Evolutionary conservation across 2,329 filamentous ascomycete genomes (phyloP), one percentile per base, ranked within the genome.

Genomic region (Remersonia thermophila): DNA sequence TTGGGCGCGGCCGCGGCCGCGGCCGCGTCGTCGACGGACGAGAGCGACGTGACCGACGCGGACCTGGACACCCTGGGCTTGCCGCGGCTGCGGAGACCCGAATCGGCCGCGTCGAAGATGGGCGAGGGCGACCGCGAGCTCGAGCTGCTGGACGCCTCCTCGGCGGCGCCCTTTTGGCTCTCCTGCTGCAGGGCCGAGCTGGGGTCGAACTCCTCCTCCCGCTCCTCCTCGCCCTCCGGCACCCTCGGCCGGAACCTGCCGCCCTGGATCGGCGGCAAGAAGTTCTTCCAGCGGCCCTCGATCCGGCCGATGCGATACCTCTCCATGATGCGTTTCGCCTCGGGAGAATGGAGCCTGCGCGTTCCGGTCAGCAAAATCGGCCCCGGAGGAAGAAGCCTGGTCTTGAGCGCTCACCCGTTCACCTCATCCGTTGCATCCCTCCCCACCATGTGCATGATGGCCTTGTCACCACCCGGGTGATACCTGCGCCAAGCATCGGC

Each of bases 401-500:
- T n/a, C n/a, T n/a, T n/a, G n/a, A n/a, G n/a, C 15, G 66, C 80
- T 34, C 70, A 95, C 84, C 80, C 83, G 57, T 80, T 84, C 43
- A 96, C 79, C 60, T 96, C 91, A 57, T 95, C 87, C 9, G 89
- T 95, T 34, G 85, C 89, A 73, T 94, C 86, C 60, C 81, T 76
- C 43, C 86, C 86, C 42, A 96, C 74, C 85, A 95, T 91, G 55
- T 98, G 91, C 55, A 76, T 66, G 46, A 98, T 93, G 37, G 89
- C 74, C 60, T 86, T 91, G 51, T 89, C 79, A 48, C 91, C 91
- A 39, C 91, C 91, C 10, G 91, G 91, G 52, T 96, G 91, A 53
- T 83, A 95, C 36, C 75, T 75, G 35, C 93, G 63, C 84, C 86
- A 98, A 27, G 80, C 70, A 57, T 96, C 89, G 23, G 85, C 77